Evolutionary conservation across 2,329 filamentous ascomycete genomes (phyloP).

Genomic region (Neofusicoccum laricinum): DNA sequence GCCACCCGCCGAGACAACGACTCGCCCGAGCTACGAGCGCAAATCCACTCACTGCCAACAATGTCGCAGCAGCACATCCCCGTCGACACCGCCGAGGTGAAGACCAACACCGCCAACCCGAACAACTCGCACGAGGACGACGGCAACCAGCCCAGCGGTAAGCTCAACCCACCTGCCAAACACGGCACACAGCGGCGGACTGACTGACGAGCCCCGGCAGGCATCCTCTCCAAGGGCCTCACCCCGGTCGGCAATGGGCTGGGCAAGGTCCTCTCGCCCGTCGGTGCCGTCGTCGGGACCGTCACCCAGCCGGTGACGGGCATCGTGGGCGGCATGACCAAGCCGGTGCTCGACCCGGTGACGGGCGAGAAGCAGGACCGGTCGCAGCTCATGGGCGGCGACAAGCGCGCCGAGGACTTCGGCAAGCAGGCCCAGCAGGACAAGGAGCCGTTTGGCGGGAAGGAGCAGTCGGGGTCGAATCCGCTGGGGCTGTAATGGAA

Average conservation of each 20-base stretch:
- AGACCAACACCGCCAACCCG: not conserved
- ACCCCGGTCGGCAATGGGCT: conserved; percentile 33
- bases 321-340: conserved; percentile 35
- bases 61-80: not conserved
- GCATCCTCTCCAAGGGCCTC: conserved; percentile 19
- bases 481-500: conserved; percentile 38
- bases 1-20: too few relatives aligned
- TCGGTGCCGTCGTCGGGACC: conserved; percentile 37
- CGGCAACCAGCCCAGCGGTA: conserved; percentile 14
- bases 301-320: conserved; percentile 36
- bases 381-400: conserved; percentile 35
- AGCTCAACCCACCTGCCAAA: too few relatives aligned
- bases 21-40: too few relatives aligned
- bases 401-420: conserved; percentile 30
- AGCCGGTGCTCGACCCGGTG: conserved; percentile 34
- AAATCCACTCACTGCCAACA: too few relatives aligned
- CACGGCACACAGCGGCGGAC: too few relatives aligned
- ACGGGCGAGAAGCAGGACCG: conserved; percentile 34
- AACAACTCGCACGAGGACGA: conserved; percentile 11
- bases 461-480: conserved; percentile 39
- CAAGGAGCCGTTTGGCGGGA: conserved; percentile 37
- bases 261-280: conserved; percentile 35
- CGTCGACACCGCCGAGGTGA: not conserved
- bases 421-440: conserved; percentile 21
- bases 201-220: not conserved